Evolutionary conservation across 768 basidiomycete genomes (phyloP).

Genomic region (Tephrocybe sp.): DNA sequence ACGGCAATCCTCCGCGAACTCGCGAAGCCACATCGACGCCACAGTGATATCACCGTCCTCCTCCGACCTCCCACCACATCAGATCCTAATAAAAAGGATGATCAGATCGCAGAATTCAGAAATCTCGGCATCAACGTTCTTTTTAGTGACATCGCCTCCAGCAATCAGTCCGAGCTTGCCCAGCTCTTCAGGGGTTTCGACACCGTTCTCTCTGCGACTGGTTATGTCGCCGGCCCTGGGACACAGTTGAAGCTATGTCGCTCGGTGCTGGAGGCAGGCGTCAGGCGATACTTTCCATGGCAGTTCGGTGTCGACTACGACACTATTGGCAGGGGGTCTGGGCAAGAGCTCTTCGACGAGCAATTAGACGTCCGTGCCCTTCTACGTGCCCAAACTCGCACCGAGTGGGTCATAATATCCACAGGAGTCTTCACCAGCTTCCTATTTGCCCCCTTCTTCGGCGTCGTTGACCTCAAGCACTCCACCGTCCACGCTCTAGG

Average conservation of each 20-base stretch:
- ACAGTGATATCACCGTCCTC: slow-evolving; percentile 14
- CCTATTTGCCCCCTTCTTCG: slow-evolving; percentile 25
- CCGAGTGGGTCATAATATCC: slow-evolving; percentile 27
- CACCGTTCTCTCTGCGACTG: slow-evolving; percentile 23
- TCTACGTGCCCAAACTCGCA: slow-evolving; percentile 23
- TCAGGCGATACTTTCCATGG: slow-evolving; percentile 31
- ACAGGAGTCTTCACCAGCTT: slow-evolving; percentile 30
- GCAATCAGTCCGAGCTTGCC: slow-evolving; percentile 13
- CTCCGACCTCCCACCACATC: slow-evolving; percentile 15
- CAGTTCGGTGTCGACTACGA: slow-evolving; percentile 37
- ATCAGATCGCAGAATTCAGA: slow-evolving; percentile 6
- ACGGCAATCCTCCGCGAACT: slow-evolving; percentile 18
- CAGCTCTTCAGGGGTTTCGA: slow-evolving; percentile 18
- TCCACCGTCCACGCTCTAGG: slow-evolving; percentile 22
- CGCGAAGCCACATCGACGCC: slow-evolving; percentile 1
- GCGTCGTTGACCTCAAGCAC: slow-evolving; percentile 22
- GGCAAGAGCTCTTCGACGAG: slow-evolving; percentile 32
- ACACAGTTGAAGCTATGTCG: slow-evolving; percentile 24
- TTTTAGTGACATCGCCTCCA: slow-evolving; percentile 17
- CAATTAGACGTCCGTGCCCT: slow-evolving; percentile 31
- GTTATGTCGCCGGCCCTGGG: slow-evolving; percentile 22
- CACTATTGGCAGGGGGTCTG: slow-evolving; percentile 24
- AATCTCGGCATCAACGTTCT: slow-evolving; percentile 15
- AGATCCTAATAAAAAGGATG: slow-evolving; percentile 11
- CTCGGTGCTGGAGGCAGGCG: slow-evolving; percentile 24